Conservation (phyloP, 768 basidiomycete genomes). For the Roridomyces roridus region DNA sequence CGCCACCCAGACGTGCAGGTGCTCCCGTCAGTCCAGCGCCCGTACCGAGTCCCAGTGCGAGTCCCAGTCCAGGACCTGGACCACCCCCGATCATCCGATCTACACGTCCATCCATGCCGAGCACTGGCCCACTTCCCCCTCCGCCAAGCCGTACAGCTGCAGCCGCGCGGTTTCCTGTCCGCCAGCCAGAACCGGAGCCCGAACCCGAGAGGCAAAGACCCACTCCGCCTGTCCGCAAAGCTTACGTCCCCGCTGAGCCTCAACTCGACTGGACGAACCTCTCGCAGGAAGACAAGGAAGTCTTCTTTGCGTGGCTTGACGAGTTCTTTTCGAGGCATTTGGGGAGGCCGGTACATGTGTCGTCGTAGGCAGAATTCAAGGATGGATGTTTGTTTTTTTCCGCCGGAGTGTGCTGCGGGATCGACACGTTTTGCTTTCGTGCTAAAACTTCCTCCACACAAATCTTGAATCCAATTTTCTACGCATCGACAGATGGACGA, state of each 20-base stretch:
- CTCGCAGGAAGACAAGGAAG: constrained; percentile 68
- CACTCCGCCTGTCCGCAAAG: no score
- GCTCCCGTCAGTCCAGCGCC: constrained; percentile 31
- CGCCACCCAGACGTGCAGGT: constrained; percentile 28
- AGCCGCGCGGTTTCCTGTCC: no score
- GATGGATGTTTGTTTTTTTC: not conserved
- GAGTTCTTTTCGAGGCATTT: constrained; percentile 71
- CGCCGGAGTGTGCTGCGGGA: no score
- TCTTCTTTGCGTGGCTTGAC: constrained; percentile 81
- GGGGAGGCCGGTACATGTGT: constrained; percentile 19
- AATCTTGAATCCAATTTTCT: no score
- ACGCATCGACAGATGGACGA: no score
- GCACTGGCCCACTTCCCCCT: constrained; percentile 29
- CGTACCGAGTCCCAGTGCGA: no score
- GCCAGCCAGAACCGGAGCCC: constrained; percentile 9
- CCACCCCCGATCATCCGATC: constrained; percentile 19
- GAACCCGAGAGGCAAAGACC: constrained; percentile 18
- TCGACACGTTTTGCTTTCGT: no score
- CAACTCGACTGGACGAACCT: constrained; percentile 75
- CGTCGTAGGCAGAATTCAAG: no score
- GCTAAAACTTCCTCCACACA: no score
- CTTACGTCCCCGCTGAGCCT: constrained; percentile 21
- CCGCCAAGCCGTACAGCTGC: no score
- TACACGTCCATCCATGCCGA: constrained; percentile 15
- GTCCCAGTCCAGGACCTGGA: no score